These are phyloP conservation scores for Phaseolus coccineus DNA, from an alignment of 331 rosid species.

Conservation along the genomic window DNA sequence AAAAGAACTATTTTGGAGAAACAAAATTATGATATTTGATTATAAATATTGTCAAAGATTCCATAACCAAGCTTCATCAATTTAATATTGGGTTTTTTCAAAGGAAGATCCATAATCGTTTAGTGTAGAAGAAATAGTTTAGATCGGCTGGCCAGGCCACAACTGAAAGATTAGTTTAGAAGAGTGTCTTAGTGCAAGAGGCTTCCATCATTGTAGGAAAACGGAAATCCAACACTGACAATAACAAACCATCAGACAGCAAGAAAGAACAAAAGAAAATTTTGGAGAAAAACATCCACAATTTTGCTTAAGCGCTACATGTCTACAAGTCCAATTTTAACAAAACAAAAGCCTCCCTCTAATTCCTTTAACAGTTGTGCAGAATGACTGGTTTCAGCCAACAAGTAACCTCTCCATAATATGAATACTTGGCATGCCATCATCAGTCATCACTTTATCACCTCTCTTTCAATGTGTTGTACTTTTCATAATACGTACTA, in stretches of 20 bases:
- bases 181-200: neutral
- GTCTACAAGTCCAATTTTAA: conserved; percentile 6
- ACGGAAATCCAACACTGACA: conserved; percentile 22
- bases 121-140: conserved; percentile 16
- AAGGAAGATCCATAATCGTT: conserved; percentile 17
- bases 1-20: conserved; percentile 4
- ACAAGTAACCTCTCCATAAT: conserved; percentile 23
- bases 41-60: conserved; percentile 17
- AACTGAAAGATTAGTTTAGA: conserved; percentile 17
- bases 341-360: too few species aligned
- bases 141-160: neutral
- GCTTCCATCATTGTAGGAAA: neutral
- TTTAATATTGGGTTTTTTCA: conserved; percentile 13
- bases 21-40: neutral
- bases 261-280: conserved; percentile 17
- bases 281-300: neutral
- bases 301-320: conserved; percentile 21
- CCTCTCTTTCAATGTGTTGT: neutral
- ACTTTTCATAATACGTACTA: neutral
- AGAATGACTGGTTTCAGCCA: conserved; percentile 33
- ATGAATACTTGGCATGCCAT: conserved; percentile 30
- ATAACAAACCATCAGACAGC: conserved; percentile 20
- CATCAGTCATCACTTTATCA: conserved; percentile 17
- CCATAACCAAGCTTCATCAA: conserved; percentile 24
- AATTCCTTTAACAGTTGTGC: conserved; percentile 7